Evolutionary conservation across 1,284 basidiomycete species (phyloP), one percentile per base, ranked within the genome.

Genomic region (Hypsizygus ulmarius): DNA sequence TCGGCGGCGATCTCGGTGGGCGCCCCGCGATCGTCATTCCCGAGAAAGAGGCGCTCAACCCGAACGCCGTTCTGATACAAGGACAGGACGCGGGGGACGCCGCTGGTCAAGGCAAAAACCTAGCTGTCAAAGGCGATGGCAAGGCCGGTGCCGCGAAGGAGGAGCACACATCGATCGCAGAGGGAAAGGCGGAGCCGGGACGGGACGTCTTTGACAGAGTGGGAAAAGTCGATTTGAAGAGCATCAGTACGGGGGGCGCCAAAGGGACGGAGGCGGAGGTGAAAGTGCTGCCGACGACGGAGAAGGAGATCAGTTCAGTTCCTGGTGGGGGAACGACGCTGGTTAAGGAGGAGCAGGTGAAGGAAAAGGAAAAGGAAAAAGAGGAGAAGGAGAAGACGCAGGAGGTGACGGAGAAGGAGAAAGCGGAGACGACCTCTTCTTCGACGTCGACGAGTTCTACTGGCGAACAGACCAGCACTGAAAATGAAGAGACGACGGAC

Each of bases 131-230:
- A 11, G 19, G 38, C 10, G 56, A 33, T 5, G 33, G 6, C 1
- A 16, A 43, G 6, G 29, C 44, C 11, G 38, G 25, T 18, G 38
- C 11, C 19, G 68, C 18, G 60, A 55, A 15, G 59, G 59, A 30
- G 42, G 37, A 33, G 48, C 28, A 66, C 34, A 81, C 79, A 2
- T 65, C 66, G 0, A 59, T 77, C 7, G 66, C 72, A 6, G 64
- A 72, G 16, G 77, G 73, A 25, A 75, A 78, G 54, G 67, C 82
- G 0, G 84, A 87, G 56, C 87, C 87, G 3, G 86, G 86, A 0
- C 72, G 67, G 8, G 81, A 89, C 57, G 71, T 88, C 47, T 89
- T 90, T 59, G 82, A 69, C 0, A 72, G 67, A 8, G 63, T 69
- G 14, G 64, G 59, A 6, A 66, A 58, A 18, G 65, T 63, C 33